phyloP scores from a whole-genome alignment of 352 stramenopile genomes.

The Phytophthora chlamydospora region DNA sequence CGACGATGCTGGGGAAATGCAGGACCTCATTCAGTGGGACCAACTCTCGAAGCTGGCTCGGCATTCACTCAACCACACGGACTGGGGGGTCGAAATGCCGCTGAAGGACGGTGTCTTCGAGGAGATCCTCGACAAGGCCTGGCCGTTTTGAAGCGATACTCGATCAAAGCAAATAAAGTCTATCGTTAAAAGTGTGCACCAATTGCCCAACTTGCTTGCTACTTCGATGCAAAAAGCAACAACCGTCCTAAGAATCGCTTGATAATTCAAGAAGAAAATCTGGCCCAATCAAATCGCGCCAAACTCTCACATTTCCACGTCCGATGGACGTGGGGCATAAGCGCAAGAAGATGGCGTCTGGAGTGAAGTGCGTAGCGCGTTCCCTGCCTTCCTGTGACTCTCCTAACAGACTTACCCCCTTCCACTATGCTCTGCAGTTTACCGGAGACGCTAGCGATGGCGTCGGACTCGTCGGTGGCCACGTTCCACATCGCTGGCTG shows the following conservation, averaged over 20 bases:
- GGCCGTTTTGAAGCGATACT: slow-evolving; percentile 30
- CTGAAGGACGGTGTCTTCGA: slow-evolving; percentile 30
- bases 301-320: neutral
- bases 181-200: neutral
- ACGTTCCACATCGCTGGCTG: slow-evolving; percentile 79
- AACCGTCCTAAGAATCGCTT: too few species aligned
- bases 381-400: neutral
- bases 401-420: slow-evolving; percentile 3
- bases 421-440: slow-evolving; percentile 40
- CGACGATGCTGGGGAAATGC: slow-evolving; percentile 25
- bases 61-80: slow-evolving; percentile 29
- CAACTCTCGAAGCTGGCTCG: slow-evolving; percentile 26
- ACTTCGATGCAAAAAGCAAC: too few species aligned
- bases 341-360: slow-evolving; percentile 46
- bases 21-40: slow-evolving; percentile 37
- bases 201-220: too few species aligned
- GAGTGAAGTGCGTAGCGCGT: slow-evolving; percentile 53
- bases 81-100: slow-evolving; percentile 32
- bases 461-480: slow-evolving; percentile 23
- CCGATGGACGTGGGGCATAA: slow-evolving; percentile 31
- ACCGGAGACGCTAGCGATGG: slow-evolving; percentile 39
- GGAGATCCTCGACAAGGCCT: slow-evolving; percentile 25
- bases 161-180: neutral
- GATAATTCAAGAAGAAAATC: too few species aligned
- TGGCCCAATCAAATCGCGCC: too few species aligned